Evolutionary conservation across 2,329 filamentous ascomycete genomes (phyloP), one percentile per base, ranked within the genome.

Genomic region (Myrmaecium sp.): DNA sequence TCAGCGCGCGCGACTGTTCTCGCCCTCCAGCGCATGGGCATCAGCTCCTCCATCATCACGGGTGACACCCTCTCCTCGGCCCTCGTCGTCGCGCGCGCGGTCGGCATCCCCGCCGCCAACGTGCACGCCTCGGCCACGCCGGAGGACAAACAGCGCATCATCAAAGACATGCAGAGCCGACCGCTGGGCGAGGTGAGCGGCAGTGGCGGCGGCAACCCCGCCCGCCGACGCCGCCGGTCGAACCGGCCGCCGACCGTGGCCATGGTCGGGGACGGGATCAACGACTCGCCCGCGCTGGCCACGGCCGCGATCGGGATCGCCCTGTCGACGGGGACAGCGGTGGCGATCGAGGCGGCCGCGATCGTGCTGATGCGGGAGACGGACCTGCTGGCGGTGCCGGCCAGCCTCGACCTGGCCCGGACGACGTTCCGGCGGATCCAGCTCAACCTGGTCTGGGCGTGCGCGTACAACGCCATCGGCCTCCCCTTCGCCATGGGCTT

Each of bases 241-340:
- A n/a, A n/a, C n/a, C 43, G 44, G 19, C 82, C 82, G 33, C 69
- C 83, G 40, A 62, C 77, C 26, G 81, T 95, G 14, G 89, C 81
- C 38, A 98, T 98, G 89, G 84, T 95, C 9, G 47, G 89, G 27
- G 89, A 98, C 50, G 89, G 89, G 21, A 94, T 98, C 65, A 98
- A 98, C 53, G 89, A 98, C 57, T 93, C 83, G 0, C 89, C 89
- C 0, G 89, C 89, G 1, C 69, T 98, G 7, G 89, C 83, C 1
- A 92, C 83, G 1, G 84, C 89, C 7, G 74, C 92, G 39, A 73
- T 95, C 15, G 89, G 89, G 36, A 93, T 98, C 38, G 84, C 84
- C 31, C 81, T 98, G 52, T 69, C 81, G 4, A 83, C 75, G 5
- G 89, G 89, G 30, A 95, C 89, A 0, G 89, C 95, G 47, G 86